Evolutionary conservation across 208 protist genomes (phyloP).

Genomic region (Trichomonas vaginalis): DNA sequence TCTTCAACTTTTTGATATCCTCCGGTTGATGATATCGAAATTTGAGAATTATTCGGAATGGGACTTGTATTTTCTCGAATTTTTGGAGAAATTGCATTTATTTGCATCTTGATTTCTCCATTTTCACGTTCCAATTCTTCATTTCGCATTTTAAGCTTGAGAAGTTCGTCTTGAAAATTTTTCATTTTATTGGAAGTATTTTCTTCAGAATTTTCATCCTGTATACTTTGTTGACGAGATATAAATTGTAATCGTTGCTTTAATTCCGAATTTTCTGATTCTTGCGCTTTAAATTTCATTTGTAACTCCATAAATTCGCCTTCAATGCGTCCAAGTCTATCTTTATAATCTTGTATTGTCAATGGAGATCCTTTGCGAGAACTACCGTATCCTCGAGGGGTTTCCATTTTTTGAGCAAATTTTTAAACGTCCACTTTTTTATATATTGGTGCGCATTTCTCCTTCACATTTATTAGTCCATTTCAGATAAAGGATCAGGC

Average conservation of each 20-base stretch:
- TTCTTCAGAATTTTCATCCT: not conserved
- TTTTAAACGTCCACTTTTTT: not conserved
- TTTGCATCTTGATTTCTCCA: not conserved
- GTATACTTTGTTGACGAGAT: not conserved
- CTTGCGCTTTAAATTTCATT: not conserved
- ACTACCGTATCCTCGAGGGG: not conserved
- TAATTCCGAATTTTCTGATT: not conserved
- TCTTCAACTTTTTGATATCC: not conserved
- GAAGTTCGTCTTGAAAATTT: not conserved
- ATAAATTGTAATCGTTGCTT: not conserved
- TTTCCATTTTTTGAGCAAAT: not conserved
- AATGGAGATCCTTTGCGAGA: not conserved
- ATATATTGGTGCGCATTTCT: no score
- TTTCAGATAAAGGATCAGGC: no score
- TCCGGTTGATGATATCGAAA: not conserved
- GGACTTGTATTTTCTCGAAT: not conserved
- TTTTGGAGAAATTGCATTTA: not conserved
- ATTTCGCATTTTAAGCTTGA: not conserved
- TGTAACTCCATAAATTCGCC: not conserved
- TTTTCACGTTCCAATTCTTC: not conserved
- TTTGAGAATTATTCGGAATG: no score
- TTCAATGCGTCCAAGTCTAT: not conserved
- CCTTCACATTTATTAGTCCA: no score
- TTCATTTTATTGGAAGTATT: not conserved
- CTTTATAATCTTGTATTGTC: not conserved